phyloP scores from a whole-genome alignment of 2,329 filamentous ascomycete species.

The Colletotrichum sansevieriae region DNA sequence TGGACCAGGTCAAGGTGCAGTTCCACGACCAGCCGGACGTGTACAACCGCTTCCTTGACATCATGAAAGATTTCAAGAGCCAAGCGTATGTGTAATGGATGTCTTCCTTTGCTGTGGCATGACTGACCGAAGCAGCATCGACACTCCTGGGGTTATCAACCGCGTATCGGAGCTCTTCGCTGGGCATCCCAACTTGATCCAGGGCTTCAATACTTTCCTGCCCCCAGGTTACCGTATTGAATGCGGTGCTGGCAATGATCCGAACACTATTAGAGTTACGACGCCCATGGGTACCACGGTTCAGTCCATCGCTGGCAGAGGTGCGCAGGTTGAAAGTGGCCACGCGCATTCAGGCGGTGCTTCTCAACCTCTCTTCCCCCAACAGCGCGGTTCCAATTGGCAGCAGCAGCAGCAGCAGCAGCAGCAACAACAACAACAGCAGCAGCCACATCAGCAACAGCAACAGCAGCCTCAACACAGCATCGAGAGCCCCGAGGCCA shows the following conservation, averaged over 20 bases:
- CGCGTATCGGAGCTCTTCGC: constrained; percentile 96
- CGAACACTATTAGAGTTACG: constrained; percentile 95
- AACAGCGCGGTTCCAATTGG: constrained; percentile 67
- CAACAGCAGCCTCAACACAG: constrained; percentile 66
- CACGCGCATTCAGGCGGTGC: constrained; percentile 52
- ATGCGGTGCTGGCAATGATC: constrained; percentile 92
- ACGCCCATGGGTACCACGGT: constrained; percentile 98
- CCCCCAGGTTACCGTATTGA: constrained; percentile 97
- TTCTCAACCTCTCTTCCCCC: constrained; percentile 60
- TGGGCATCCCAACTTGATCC: constrained; percentile 93
- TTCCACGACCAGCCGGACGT: constrained; percentile 98
- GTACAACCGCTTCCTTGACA: constrained; percentile 96
- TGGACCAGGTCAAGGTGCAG: constrained; percentile 98
- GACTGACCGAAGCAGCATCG: constrained; percentile 72
- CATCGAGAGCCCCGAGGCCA: constrained; percentile 72
- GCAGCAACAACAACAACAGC: constrained; percentile 52
- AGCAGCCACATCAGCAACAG: constrained; percentile 43
- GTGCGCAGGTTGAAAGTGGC: constrained; percentile 59
- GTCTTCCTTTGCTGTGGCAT: constrained; percentile 14
- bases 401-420: constrained; percentile 53
- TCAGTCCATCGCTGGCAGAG: constrained; percentile 79
- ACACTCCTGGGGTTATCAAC: constrained; percentile 97
- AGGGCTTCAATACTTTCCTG: constrained; percentile 98
- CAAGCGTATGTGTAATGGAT: constrained; percentile 76
- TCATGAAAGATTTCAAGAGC: constrained; percentile 99